Evolutionary conservation across 1,284 basidiomycete genomes (phyloP).

Genomic region (Puccinia polysora): DNA sequence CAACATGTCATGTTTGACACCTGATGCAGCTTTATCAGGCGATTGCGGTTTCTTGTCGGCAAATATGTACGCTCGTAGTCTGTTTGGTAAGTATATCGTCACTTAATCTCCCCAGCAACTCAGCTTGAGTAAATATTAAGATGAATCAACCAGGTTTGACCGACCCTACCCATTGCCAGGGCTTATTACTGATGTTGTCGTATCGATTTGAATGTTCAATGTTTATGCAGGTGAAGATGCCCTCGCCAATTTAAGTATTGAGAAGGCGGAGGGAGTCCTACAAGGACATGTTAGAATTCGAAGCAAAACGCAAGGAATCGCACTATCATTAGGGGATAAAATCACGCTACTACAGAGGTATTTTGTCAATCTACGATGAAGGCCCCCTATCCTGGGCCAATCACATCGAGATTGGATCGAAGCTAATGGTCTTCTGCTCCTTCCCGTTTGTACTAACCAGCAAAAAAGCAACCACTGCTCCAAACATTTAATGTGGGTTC

Average conservation of each 20-base stretch:
- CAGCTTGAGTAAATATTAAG: background rate
- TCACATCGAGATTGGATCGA: no score
- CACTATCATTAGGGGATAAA: constrained; percentile 83
- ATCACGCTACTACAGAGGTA: constrained; percentile 56
- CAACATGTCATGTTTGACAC: constrained; percentile 94
- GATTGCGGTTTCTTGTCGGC: constrained; percentile 90
- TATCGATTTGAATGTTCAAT: background rate
- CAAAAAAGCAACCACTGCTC: no score
- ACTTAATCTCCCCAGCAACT: background rate
- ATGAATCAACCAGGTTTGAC: no score
- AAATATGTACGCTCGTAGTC: constrained; percentile 83
- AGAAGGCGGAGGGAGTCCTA: constrained; percentile 78
- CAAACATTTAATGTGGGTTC: no score
- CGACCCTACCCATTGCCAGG: no score
- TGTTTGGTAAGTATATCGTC: constrained; percentile 63
- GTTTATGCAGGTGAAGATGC: constrained; percentile 67
- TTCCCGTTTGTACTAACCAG: no score
- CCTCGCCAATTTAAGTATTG: constrained; percentile 89
- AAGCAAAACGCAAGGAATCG: constrained; percentile 92
- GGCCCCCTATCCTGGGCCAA: no score
- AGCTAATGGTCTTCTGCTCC: no score
- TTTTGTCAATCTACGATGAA: constrained; percentile 2
- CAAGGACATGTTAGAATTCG: constrained; percentile 87
- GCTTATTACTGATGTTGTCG: no score
- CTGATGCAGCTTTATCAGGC: constrained; percentile 80